Evolutionary conservation across 2,329 filamentous ascomycete species (phyloP).

Genomic region (Sarocladiaceae sp.): DNA sequence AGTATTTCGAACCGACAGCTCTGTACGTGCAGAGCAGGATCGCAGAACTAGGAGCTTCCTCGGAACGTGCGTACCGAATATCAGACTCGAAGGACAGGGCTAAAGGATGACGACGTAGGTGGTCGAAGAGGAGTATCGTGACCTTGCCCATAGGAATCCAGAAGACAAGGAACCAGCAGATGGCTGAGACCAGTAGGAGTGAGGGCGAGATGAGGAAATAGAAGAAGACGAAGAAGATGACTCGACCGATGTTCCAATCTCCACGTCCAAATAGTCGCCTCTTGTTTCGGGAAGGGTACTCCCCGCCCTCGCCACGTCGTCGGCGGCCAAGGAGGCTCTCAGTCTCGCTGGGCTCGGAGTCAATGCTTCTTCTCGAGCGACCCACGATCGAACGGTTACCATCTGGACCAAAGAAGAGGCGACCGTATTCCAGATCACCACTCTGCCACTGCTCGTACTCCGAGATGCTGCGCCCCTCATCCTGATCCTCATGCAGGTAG

Average conservation of each 20-base stretch:
- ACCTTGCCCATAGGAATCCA: constrained; percentile 98
- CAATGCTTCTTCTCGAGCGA: constrained; percentile 78
- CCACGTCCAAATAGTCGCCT: constrained; percentile 88
- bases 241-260: constrained; percentile 88
- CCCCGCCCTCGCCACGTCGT: constrained; percentile 43
- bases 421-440: constrained; percentile 90
- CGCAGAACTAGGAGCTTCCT: constrained; percentile 68
- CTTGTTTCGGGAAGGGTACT: constrained; percentile 49
- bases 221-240: constrained; percentile 95
- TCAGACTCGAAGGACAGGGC: constrained; percentile 92
- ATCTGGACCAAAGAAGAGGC: constrained; percentile 89
- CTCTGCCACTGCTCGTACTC: constrained; percentile 99
- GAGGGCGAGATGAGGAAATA: constrained; percentile 86
- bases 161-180: constrained; percentile 97
- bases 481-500: constrained; percentile 89
- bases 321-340: constrained; percentile 74
- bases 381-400: constrained; percentile 74
- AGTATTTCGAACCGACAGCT: constrained; percentile 89
- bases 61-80: constrained; percentile 60
- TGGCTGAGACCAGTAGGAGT: constrained; percentile 74
- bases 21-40: constrained; percentile 96
- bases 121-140: constrained; percentile 81
- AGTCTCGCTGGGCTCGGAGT: constrained; percentile 76
- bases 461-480: constrained; percentile 92
- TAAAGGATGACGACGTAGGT: constrained; percentile 85